Evolutionary conservation across 106 monocot genomes (phyloP).

Genomic region (Allium fistulosum): DNA sequence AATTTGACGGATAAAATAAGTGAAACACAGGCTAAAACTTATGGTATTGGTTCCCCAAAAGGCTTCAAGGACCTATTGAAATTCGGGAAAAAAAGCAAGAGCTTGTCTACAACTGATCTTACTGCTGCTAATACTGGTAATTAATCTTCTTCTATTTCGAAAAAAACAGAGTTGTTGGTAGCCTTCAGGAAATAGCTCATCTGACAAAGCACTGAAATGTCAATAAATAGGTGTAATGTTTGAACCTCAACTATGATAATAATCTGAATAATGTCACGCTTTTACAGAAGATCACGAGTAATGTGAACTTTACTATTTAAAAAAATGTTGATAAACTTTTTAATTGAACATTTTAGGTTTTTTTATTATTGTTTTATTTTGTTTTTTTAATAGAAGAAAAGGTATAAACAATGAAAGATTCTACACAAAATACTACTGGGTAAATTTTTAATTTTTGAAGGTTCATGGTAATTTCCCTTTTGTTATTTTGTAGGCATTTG

Average conservation of each 20-base stretch:
- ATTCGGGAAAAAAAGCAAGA: slow-evolving; percentile 3
- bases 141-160: not conserved
- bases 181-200: not conserved
- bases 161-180: not conserved
- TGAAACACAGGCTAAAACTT: slow-evolving; percentile 1
- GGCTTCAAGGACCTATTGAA: slow-evolving; percentile 9
- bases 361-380: no score
- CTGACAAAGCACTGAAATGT: not conserved
- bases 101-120: not conserved
- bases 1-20: not conserved
- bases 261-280: not conserved
- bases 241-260: not conserved
- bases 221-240: not conserved
- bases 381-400: no score
- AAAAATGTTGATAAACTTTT: no score
- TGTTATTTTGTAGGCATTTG: not conserved
- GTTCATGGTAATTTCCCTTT: not conserved
- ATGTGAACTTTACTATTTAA: no score
- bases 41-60: not conserved
- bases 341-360: no score
- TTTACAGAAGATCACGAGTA: no score
- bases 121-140: not conserved
- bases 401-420: no score
- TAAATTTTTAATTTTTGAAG: not conserved
- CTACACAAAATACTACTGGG: no score